Percentiles rank a stretch among this genome's conserved stretches.
Conservation (phyloP, 1,284 basidiomycete species). For the Cryptococcus neoformans region DNA sequence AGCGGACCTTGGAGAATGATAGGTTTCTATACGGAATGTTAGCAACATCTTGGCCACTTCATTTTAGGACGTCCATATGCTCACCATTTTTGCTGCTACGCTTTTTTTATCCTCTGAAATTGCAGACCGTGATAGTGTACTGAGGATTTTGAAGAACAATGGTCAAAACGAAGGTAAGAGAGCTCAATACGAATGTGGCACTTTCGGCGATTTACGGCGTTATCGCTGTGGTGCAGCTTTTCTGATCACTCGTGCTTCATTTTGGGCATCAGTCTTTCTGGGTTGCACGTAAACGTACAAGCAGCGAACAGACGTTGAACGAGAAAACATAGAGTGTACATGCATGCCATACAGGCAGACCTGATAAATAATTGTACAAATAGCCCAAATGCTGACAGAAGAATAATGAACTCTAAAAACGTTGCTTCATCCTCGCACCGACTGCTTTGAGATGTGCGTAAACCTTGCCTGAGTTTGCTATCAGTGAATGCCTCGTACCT, state of each 20-base stretch:
- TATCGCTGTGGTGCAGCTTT: slow-evolving; percentile 4
- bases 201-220: slow-evolving; percentile 14
- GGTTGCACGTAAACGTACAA: neutral
- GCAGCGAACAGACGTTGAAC: neutral
- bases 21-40: slow-evolving; percentile 38
- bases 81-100: slow-evolving; percentile 12
- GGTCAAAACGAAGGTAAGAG: neutral
- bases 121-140: too few relatives aligned
- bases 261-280: neutral
- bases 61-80: neutral
- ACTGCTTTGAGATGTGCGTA: slow-evolving; percentile 88
- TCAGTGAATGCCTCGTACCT: neutral
- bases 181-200: slow-evolving; percentile 12
- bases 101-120: slow-evolving; percentile 2
- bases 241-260: neutral
- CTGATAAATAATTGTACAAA: neutral
- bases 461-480: slow-evolving; percentile 61
- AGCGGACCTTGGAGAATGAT: slow-evolving; percentile 48
- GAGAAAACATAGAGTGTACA: slow-evolving; percentile 3
- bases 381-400: too few relatives aligned
- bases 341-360: neutral
- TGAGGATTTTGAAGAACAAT: too few relatives aligned
- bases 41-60: neutral
- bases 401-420: slow-evolving; percentile 55
- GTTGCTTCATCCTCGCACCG: slow-evolving; percentile 87